A percentile compares a stretch with the other conserved stretches of the same genome.
Evolutionary conservation across 148 eudicot genomes (phyloP).

Genomic region (Agrostemma githago): DNA sequence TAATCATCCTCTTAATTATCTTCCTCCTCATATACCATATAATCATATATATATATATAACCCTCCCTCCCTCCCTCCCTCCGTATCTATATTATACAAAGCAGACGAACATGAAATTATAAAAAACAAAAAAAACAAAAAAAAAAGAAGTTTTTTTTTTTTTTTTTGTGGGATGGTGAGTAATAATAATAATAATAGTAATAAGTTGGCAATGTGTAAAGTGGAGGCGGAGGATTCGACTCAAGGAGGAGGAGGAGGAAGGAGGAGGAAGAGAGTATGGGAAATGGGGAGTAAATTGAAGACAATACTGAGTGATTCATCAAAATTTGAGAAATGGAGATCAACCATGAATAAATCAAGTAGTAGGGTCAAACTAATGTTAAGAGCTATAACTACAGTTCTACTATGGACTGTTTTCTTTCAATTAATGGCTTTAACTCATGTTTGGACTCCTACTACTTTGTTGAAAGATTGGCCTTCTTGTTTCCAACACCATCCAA

Average conservation of each 20-base stretch:
- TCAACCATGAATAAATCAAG: constrained; percentile 39
- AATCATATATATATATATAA: too few species aligned
- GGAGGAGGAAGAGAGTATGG: constrained; percentile 22
- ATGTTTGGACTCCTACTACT: constrained; percentile 47
- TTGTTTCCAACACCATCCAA: constrained; percentile 28
- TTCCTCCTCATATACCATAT: background rate
- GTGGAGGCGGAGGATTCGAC: constrained; percentile 17
- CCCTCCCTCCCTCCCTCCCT: too few species aligned
- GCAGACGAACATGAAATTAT: background rate
- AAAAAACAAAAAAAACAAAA: constrained; percentile 19
- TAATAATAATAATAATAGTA: too few species aligned
- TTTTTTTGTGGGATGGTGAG: too few species aligned
- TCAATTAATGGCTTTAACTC: constrained; percentile 39
- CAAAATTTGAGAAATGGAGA: constrained; percentile 32
- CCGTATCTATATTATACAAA: too few species aligned
- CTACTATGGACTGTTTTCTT: constrained; percentile 46
- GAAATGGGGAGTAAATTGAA: constrained; percentile 39
- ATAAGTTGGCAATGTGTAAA: constrained; percentile 40
- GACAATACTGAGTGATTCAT: constrained; percentile 24
- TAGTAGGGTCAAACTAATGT: constrained; percentile 43
- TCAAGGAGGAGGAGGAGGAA: constrained; percentile 8
- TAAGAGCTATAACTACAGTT: constrained; percentile 43
- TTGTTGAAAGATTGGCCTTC: constrained; percentile 60
- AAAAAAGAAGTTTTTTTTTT: constrained; percentile 11
- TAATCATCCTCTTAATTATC: background rate